Percentiles rank a stretch among this genome's conserved stretches.
phyloP scores from a whole-genome alignment of 202 grass and related monocot species.

The Panicum hallii region DNA sequence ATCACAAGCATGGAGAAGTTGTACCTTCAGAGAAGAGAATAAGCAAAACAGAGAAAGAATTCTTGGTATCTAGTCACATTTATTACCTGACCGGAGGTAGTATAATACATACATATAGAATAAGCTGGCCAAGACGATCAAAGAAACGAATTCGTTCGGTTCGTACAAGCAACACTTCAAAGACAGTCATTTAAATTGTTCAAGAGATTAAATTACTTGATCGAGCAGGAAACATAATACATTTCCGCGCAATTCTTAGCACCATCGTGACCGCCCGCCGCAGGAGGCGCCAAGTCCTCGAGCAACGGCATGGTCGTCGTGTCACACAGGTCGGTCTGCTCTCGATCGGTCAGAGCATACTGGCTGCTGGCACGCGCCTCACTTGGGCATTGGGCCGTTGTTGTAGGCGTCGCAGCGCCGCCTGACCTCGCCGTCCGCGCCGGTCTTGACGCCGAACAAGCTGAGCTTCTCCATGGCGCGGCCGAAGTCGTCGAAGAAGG shows the following conservation, averaged over 20 bases:
- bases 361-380: neutral
- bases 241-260: neutral
- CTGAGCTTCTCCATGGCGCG: conserved; percentile 94
- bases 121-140: neutral
- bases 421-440: conserved; percentile 77
- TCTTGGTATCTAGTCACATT: neutral
- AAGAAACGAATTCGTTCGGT: neutral
- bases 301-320: neutral
- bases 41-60: neutral
- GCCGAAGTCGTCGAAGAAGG: conserved; percentile 83
- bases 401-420: conserved; percentile 88
- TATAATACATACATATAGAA: too few relatives aligned
- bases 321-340: neutral
- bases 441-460: conserved; percentile 67
- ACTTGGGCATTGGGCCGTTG: conserved; percentile 42
- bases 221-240: conserved; percentile 10
- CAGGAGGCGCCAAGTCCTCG: neutral
- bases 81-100: neutral
- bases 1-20: too few relatives aligned
- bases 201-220: conserved; percentile 16
- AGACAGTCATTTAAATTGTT: neutral
- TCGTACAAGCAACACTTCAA: neutral
- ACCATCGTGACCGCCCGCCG: neutral
- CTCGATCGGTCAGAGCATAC: neutral
- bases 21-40: too few relatives aligned